Base-by-base conservation (phyloP, 805 yeast species). In the Wickerhamiella alocasiicola region DNA sequence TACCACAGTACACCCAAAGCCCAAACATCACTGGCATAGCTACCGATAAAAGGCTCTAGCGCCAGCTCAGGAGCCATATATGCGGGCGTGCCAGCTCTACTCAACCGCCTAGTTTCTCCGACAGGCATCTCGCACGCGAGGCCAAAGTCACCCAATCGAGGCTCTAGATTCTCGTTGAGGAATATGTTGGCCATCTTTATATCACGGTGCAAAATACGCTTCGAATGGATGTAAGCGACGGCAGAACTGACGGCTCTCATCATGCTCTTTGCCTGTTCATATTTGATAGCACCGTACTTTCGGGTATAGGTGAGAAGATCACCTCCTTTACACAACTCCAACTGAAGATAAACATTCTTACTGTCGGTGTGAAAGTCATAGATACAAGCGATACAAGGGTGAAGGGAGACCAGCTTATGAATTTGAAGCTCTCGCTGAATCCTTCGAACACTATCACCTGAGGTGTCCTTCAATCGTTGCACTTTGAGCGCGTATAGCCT, bases 61-160 rank as follows among this genome's bases (percentile, higher is more conserved):
- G 81, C 80, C 41, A 91, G 65, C 50, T 91, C 98, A 0, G 98
- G 98, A 0, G 98, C 97, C 1, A 98, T 98, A 70, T 88, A 91
- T 59, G 91, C 88, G 39, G 91, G 67, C 1, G 96, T 85, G 2
- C 98, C 98, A 67, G 97, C 88, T 56, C 82, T 88, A 1, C 98
- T 91, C 55, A 81, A 82, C 55, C 88, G 72, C 41, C 82, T 64
- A 32, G 75, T 66, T 43, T 71, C 71, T 13, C 75, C 74, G 33
- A 82, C 75, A 57, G 73, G 88, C 56, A 91, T 63, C 61, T 88
- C 88, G 9, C 95, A 81, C 30, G 99, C 99, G 44, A 91, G 69
- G 0, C 99, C 99, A 61, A 91, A 91, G 56, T 91, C 99, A 53
- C 98, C 98, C 31, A 91, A 79, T 56, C 91, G 91, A 44, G 91